These are phyloP conservation scores for Rhizopus microsporus DNA, from an alignment of 371 early-diverging fungal species.

Conservation along the genomic window DNA sequence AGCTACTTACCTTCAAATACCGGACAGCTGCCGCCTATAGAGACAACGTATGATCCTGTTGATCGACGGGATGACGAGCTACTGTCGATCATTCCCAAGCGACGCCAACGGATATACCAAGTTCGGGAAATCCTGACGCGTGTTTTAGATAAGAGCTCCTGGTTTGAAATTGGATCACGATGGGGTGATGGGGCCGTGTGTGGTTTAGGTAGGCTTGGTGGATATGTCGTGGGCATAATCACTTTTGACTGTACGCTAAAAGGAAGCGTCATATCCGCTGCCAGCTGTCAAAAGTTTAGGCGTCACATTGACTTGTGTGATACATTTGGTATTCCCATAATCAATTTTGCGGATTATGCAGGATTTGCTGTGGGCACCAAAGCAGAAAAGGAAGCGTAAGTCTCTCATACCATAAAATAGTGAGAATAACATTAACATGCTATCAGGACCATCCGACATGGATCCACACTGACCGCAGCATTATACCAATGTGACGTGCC, in stretches of 20 bases:
- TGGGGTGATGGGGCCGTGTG: constrained; percentile 55
- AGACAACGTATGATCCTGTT: constrained; percentile 19
- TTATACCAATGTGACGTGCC: constrained; percentile 50
- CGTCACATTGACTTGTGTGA: constrained; percentile 50
- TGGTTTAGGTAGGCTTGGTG: constrained; percentile 39
- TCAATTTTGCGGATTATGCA: constrained; percentile 52
- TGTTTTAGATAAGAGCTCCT: constrained; percentile 37
- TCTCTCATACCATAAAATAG: background rate
- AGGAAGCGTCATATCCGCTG: constrained; percentile 40
- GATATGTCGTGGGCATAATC: constrained; percentile 44
- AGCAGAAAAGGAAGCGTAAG: constrained; percentile 51
- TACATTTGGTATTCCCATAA: constrained; percentile 45
- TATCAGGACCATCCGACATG: constrained; percentile 45
- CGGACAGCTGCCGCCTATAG: constrained; percentile 28
- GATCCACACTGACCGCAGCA: constrained; percentile 46
- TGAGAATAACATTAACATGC: background rate
- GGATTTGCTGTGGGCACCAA: constrained; percentile 49
- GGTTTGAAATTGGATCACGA: constrained; percentile 49
- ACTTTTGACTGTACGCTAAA: constrained; percentile 41
- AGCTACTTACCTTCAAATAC: constrained; percentile 42
- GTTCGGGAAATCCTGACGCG: constrained; percentile 37
- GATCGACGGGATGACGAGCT: constrained; percentile 38
- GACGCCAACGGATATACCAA: constrained; percentile 46
- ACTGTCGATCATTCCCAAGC: constrained; percentile 37
- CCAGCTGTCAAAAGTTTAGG: constrained; percentile 45